Evolutionary conservation across 164 flowering plant genomes (phyloP).

Genomic region (Euptelea pleiosperma): DNA sequence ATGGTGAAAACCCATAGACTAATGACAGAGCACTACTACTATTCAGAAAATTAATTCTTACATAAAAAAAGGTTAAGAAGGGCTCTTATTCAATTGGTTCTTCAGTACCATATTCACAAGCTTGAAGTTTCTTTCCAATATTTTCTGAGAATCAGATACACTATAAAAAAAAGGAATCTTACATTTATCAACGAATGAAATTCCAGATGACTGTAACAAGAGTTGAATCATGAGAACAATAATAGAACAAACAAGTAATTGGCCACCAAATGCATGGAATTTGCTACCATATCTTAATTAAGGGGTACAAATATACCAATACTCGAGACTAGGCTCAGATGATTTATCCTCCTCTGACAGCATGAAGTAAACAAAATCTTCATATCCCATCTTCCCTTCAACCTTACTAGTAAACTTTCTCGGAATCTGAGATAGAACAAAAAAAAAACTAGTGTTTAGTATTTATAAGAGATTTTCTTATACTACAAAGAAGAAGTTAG

Average conservation of each 20-base stretch:
- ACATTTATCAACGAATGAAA: not conserved
- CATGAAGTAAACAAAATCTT: slow-evolving; percentile 97
- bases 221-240: not conserved
- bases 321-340: slow-evolving; percentile 92
- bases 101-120: too few relatives aligned
- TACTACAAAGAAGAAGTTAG: not conserved
- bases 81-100: too few relatives aligned
- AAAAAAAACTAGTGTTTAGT: too few relatives aligned
- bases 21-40: too few relatives aligned
- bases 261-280: slow-evolving; percentile 2
- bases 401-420: slow-evolving; percentile 83
- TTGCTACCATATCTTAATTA: not conserved
- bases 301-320: slow-evolving; percentile 48
- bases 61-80: too few relatives aligned
- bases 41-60: too few relatives aligned
- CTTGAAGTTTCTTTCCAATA: too few relatives aligned
- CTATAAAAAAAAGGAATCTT: too few relatives aligned
- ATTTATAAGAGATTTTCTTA: too few relatives aligned
- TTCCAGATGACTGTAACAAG: not conserved
- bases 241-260: not conserved
- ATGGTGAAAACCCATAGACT: too few relatives aligned
- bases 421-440: slow-evolving; percentile 49
- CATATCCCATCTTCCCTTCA: slow-evolving; percentile 96
- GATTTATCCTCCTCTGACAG: slow-evolving; percentile 95
- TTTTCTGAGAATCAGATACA: too few relatives aligned